Evolutionary conservation across 1,139 yeast genomes (phyloP).

Genomic region (Yamadazyma friedrichii): DNA sequence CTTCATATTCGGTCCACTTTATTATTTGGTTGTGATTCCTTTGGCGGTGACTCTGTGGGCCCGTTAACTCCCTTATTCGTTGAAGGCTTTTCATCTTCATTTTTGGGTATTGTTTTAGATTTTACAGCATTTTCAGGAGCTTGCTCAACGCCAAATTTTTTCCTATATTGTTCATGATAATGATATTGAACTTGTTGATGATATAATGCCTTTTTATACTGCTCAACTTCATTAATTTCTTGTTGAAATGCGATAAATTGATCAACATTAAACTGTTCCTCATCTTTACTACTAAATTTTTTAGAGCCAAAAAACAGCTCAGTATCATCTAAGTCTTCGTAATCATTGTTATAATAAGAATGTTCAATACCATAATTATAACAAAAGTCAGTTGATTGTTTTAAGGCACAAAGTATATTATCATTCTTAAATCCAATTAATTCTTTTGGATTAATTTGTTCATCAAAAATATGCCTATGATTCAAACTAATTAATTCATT

Average conservation of each 20-base stretch:
- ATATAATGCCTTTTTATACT: conserved; percentile 14
- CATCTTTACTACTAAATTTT: conserved; percentile 6
- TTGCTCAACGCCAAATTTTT: neutral
- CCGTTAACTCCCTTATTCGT: too few species aligned
- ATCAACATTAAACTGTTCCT: conserved; percentile 12
- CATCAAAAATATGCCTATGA: conserved; percentile 16
- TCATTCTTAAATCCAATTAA: conserved; percentile 24
- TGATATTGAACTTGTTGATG: conserved; percentile 4
- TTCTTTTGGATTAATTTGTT: conserved; percentile 10
- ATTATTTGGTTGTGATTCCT: too few species aligned
- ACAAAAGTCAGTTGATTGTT: conserved; percentile 29
- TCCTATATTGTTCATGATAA: neutral
- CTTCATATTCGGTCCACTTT: too few species aligned
- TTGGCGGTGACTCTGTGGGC: too few species aligned
- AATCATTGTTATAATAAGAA: neutral
- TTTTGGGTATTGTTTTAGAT: neutral
- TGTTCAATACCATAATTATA: conserved; percentile 19
- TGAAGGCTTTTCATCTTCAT: too few species aligned
- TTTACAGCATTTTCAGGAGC: neutral
- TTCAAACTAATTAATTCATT: conserved; percentile 20
- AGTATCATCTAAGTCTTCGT: neutral
- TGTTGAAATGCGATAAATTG: conserved; percentile 12
- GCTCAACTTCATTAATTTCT: conserved; percentile 12
- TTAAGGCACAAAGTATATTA: conserved; percentile 34
- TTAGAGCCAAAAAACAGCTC: too few species aligned